These are phyloP conservation scores for Phialemoniopsis sp. DNA, from an alignment of 2,329 filamentous ascomycete genomes.

Conservation along the genomic window DNA sequence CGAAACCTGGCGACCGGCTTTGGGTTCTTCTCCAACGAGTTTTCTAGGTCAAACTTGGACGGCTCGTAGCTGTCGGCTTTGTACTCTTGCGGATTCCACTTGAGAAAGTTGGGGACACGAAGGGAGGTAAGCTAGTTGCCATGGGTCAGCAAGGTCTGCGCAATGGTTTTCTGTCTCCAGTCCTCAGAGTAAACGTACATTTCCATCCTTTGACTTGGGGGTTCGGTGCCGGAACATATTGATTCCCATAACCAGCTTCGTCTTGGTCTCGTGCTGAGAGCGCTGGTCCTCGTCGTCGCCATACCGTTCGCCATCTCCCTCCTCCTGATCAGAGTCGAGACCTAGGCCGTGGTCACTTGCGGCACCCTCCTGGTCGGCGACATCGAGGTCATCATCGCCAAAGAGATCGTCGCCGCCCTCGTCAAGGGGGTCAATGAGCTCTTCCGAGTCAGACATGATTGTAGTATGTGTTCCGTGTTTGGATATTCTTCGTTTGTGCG, in stretches of 20 bases:
- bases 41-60: slow-evolving; percentile 47
- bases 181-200: slow-evolving; percentile 43
- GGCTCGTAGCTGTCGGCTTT: slow-evolving; percentile 62
- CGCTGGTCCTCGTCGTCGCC: slow-evolving; percentile 33
- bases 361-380: slow-evolving; percentile 58
- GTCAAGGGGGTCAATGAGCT: slow-evolving; percentile 43
- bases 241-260: slow-evolving; percentile 58
- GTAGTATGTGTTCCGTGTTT: too few species aligned
- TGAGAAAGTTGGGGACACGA: slow-evolving; percentile 69
- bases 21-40: slow-evolving; percentile 49
- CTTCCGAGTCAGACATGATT: slow-evolving; percentile 54
- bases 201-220: slow-evolving; percentile 67
- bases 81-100: slow-evolving; percentile 65
- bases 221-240: slow-evolving; percentile 65
- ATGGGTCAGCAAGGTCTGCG: too few species aligned
- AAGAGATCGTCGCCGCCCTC: slow-evolving; percentile 59
- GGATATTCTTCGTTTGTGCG: too few species aligned
- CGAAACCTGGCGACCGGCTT: slow-evolving; percentile 67
- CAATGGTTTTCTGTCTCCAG: not conserved
- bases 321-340: slow-evolving; percentile 42
- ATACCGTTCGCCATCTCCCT: slow-evolving; percentile 26
- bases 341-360: slow-evolving; percentile 59
- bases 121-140: slow-evolving; percentile 40
- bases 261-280: slow-evolving; percentile 38
- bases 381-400: slow-evolving; percentile 57